Evolutionary conservation across 495 filamentous ascomycete genomes (phyloP), one percentile per base, ranked within the genome.

Genomic region (Annulohypoxylon moriforme): DNA sequence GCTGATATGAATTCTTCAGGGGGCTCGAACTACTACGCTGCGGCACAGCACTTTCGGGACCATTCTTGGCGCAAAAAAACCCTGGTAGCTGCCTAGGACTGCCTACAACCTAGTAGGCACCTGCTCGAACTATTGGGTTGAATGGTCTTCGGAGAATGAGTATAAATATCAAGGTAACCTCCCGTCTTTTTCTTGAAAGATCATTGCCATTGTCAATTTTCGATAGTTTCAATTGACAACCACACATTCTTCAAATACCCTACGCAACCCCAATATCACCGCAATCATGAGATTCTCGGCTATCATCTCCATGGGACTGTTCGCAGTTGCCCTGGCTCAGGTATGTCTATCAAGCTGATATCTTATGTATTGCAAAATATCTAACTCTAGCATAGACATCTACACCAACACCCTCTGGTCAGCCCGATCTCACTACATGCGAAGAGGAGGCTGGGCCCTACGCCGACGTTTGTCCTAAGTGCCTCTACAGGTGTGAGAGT

Each of bases 401-500:
- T 16, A 47, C 36, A 40, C 5, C 62, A 57, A 36, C 62, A 36
- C 16, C 63, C 29, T 24, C 52, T 14, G 63, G 52, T 6, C 27
- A 38, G 3, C 63, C 52, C 11, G 63, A 66, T 13, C 52, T 66
- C 24, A 33, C 63, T 0, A 25, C 53, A 10, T 66, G 53, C 31
- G 16, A 66, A 49, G 42, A 66, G 10, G 16, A 57, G 27, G 63
- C 63, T n/a, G 63, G 52, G 4, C 1, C 52, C 13, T 66, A 66
- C 18, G 63, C 63, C 63, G 63, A 66, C n/a, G 52, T 27, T 7
- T 66, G 63, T 20, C 52, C 52, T 1, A 33, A 10, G 16, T 66
- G 63, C 13, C 29, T 47, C 16, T 52, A 52, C 9, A 36, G 36
- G 29, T 66, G 63, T 13, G 38, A 24, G 9, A 40, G 38, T 27